A percentile compares a stretch with the other conserved stretches of the same genome.
Conservation (phyloP, 805 yeast species). For the Jamesozyma hellenica region DNA sequence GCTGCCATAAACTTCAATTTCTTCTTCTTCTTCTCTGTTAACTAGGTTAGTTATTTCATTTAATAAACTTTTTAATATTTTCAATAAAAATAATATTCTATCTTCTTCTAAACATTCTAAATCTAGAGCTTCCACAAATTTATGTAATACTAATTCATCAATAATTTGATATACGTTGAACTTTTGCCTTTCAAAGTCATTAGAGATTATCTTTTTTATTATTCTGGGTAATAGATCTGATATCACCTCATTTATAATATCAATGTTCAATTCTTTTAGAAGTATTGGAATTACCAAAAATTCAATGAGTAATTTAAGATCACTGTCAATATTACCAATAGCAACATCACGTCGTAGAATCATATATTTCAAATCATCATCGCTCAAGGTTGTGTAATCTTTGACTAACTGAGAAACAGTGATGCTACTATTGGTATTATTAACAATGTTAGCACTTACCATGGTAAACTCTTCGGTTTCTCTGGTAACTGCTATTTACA, state of each 20-base stretch:
- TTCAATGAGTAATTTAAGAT: conserved; percentile 55
- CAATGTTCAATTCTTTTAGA: conserved; percentile 41
- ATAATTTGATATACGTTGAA: neutral
- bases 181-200: neutral
- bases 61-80: conserved; percentile 13
- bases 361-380: conserved; percentile 25
- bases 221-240: conserved; percentile 22
- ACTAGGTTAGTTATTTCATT: conserved; percentile 2
- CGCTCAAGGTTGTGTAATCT: conserved; percentile 15
- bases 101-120: neutral
- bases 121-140: conserved; percentile 1
- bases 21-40: conserved; percentile 11
- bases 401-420: conserved; percentile 7
- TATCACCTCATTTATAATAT: conserved; percentile 33
- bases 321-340: conserved; percentile 57
- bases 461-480: too few species aligned
- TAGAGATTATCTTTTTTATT: neutral
- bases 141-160: conserved; percentile 1
- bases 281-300: conserved; percentile 27
- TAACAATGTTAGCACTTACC: too few species aligned
- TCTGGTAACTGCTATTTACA: too few species aligned
- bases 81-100: conserved; percentile 4
- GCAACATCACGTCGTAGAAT: conserved; percentile 87
- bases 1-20: conserved; percentile 1
- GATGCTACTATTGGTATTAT: too few species aligned